Conservation (phyloP, 176 grass and related monocot genomes). For the Chloris gayana region DNA sequence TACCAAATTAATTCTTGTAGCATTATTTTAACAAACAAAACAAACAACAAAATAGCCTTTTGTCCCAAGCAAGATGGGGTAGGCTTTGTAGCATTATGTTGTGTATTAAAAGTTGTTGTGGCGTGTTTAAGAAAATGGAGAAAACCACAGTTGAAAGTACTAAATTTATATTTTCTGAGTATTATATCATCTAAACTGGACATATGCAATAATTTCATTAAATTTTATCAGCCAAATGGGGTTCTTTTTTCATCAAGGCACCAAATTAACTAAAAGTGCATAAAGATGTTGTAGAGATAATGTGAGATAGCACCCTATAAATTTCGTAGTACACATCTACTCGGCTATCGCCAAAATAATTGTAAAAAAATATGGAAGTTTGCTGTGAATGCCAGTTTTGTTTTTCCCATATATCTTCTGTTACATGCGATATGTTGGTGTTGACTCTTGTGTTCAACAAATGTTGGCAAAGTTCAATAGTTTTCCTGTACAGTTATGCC, state of each 20-base stretch:
- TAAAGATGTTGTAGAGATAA: neutral
- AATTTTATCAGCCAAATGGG: neutral
- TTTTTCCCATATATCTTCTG: neutral
- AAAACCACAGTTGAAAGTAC: slow-evolving; percentile 27
- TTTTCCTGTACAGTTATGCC: slow-evolving; percentile 5
- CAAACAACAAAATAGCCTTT: no score
- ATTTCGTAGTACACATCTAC: neutral
- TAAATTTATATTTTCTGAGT: neutral
- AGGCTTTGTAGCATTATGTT: slow-evolving; percentile 15
- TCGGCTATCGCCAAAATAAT: neutral
- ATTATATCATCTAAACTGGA: neutral
- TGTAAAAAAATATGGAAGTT: neutral
- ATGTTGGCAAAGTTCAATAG: neutral
- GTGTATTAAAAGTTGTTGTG: slow-evolving; percentile 15
- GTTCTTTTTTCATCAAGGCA: slow-evolving; percentile 9
- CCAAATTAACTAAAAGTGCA: slow-evolving; percentile 2
- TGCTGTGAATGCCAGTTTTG: neutral
- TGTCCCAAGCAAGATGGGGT: no score
- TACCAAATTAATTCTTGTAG: slow-evolving; percentile 23
- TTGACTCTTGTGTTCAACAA: neutral
- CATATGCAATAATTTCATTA: neutral
- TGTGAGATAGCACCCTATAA: neutral
- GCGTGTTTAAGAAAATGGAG: neutral
- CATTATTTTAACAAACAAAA: no score
- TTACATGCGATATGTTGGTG: neutral